Evolutionary conservation across 495 filamentous ascomycete genomes (phyloP).

Genomic region (Aspergillus baeticus): DNA sequence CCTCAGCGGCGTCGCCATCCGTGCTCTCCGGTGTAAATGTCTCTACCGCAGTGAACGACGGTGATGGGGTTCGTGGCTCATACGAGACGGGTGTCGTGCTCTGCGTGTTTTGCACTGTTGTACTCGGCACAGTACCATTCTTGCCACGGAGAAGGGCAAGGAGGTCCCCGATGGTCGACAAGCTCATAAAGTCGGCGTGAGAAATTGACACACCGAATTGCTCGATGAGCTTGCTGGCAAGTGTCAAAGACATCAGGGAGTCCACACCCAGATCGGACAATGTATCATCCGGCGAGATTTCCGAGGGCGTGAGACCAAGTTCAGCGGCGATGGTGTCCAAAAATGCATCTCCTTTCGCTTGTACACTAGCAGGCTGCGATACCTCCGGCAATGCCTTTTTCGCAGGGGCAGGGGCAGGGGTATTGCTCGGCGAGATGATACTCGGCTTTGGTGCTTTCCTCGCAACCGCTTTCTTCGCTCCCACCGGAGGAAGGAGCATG

Average conservation of each 20-base stretch:
- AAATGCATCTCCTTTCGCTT: background rate
- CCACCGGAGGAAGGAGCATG: background rate
- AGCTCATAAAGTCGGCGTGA: background rate
- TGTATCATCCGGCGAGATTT: background rate
- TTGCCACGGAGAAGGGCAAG: background rate
- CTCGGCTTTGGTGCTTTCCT: no score
- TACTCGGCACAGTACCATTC: background rate
- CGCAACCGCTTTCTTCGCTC: no score
- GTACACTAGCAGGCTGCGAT: no score
- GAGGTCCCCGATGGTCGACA: background rate
- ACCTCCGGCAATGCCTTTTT: no score
- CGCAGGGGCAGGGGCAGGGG: no score
- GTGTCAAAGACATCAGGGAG: background rate
- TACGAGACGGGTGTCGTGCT: background rate
- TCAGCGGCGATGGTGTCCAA: background rate
- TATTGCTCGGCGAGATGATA: no score
- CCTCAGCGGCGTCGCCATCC: background rate
- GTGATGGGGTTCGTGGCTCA: background rate
- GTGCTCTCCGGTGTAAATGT: background rate
- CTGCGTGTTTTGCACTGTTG: background rate
- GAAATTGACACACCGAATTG: background rate
- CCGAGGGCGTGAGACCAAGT: background rate
- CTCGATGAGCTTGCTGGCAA: background rate
- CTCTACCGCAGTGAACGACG: background rate
- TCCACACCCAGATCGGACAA: background rate